A percentile compares a stretch with the other conserved stretches of the same genome.
Evolutionary conservation across 1,284 basidiomycete genomes (phyloP).

Genomic region (Microbotryomycetes sp.): DNA sequence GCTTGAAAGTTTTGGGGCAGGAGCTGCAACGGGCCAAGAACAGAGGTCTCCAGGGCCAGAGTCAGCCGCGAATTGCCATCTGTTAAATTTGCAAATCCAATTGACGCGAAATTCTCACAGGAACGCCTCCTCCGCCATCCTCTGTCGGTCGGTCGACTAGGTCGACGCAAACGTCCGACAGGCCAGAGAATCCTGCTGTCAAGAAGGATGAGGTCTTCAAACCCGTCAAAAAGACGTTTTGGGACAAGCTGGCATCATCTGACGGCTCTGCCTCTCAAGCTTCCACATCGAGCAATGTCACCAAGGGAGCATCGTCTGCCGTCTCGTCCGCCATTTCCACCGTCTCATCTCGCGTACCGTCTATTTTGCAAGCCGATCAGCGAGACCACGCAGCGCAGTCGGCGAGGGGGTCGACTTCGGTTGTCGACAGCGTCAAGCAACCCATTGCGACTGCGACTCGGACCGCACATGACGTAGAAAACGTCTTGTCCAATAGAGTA

Average conservation of each 20-base stretch:
- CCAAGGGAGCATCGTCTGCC: slow-evolving; percentile 3
- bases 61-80: not conserved
- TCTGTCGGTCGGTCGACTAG: not conserved
- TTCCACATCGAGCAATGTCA: not conserved
- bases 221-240: slow-evolving; percentile 17
- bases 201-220: slow-evolving; percentile 29
- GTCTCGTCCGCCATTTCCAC: slow-evolving; percentile 14
- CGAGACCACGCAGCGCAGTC: not conserved
- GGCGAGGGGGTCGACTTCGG: not conserved
- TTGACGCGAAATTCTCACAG: not conserved
- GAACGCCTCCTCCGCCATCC: not conserved
- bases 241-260: slow-evolving; percentile 24
- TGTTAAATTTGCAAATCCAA: not conserved
- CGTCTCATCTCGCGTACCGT: slow-evolving; percentile 23
- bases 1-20: slow-evolving; percentile 54
- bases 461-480: not conserved
- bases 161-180: not conserved
- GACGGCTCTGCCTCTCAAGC: not conserved
- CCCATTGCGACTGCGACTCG: not conserved
- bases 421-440: not conserved
- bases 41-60: slow-evolving; percentile 8
- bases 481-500: not conserved
- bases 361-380: slow-evolving; percentile 25
- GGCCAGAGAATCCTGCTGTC: not conserved
- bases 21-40: slow-evolving; percentile 52